Percentiles rank a stretch among this genome's conserved stretches.
phyloP scores from a whole-genome alignment of 768 basidiomycete genomes.

The Lactarius akahatsu region DNA sequence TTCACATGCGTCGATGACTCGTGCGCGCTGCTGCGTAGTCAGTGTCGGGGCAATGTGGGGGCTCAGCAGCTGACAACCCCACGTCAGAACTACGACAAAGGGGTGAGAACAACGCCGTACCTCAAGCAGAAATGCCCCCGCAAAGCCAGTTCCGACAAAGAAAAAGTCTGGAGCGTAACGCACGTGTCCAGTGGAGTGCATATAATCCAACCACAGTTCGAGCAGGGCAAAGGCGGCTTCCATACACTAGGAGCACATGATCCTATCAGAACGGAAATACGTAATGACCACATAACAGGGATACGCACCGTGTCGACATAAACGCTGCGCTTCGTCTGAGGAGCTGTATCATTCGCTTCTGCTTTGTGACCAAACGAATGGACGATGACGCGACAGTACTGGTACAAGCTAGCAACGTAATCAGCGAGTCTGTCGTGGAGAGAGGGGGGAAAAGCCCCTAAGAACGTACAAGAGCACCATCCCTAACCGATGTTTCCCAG shows the following conservation, averaged over 20 bases:
- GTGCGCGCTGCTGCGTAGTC: constrained; percentile 11
- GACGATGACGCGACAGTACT: constrained; percentile 28
- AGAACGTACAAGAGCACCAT: constrained; percentile 26
- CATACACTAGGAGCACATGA: constrained; percentile 19
- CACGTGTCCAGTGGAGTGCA: constrained; percentile 21
- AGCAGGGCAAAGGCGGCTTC: constrained; percentile 23
- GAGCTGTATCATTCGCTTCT: constrained; percentile 1
- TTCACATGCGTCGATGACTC: constrained; percentile 5
- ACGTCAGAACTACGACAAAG: neutral
- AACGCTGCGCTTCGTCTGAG: constrained; percentile 11
- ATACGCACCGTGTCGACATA: constrained; percentile 21
- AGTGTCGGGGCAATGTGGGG: constrained; percentile 23
- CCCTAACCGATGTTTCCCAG: constrained; percentile 19
- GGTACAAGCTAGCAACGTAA: constrained; percentile 12
- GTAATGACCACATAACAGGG: neutral
- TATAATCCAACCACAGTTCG: constrained; percentile 20
- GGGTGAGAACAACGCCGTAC: constrained; percentile 7
- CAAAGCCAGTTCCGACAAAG: constrained; percentile 29
- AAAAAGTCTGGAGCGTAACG: constrained; percentile 29
- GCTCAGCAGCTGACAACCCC: constrained; percentile 21
- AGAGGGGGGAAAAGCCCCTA: neutral
- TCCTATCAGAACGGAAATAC: neutral
- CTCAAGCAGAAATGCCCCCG: constrained; percentile 28
- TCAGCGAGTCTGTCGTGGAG: neutral
- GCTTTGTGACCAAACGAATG: constrained; percentile 28